phyloP scores from a whole-genome alignment of 495 filamentous ascomycete genomes.

The Penicillium macrosclerotiorum region DNA sequence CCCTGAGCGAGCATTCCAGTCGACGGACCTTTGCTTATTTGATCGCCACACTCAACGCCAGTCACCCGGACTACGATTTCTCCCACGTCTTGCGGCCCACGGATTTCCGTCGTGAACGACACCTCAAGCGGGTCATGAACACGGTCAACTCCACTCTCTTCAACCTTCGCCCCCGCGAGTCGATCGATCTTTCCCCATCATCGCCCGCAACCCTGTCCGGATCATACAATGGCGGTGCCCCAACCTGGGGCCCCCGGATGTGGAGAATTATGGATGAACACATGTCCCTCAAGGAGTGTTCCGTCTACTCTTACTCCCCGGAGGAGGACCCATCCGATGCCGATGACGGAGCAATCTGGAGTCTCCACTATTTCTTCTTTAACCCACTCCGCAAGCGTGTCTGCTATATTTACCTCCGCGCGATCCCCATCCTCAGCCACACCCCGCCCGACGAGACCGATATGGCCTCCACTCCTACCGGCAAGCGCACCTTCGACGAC shows the following conservation, averaged over 20 bases:
- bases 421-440: conserved; percentile 77
- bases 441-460: conserved; percentile 44
- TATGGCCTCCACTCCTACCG: conserved; percentile 36
- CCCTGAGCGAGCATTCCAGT: conserved; percentile 78
- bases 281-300: conserved; percentile 84
- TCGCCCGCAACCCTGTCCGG: conserved; percentile 43
- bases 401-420: conserved; percentile 86
- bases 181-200: conserved; percentile 42
- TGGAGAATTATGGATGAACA: conserved; percentile 90
- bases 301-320: conserved; percentile 80
- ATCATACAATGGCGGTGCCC: conserved; percentile 39
- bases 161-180: conserved; percentile 70
- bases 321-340: conserved; percentile 83
- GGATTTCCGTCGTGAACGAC: conserved; percentile 81
- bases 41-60: conserved; percentile 96
- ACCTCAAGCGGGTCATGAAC: conserved; percentile 73
- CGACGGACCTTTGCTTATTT: conserved; percentile 92
- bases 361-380: conserved; percentile 95
- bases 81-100: conserved; percentile 81
- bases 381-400: conserved; percentile 91
- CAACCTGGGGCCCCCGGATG: conserved; percentile 77
- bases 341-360: conserved; percentile 92
- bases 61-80: conserved; percentile 97
- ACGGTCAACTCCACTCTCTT: conserved; percentile 81
- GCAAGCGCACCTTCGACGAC: conserved; percentile 50